phyloP scores from a whole-genome alignment of 2,329 filamentous ascomycete species.

The Orbilia blumenaviensis region DNA sequence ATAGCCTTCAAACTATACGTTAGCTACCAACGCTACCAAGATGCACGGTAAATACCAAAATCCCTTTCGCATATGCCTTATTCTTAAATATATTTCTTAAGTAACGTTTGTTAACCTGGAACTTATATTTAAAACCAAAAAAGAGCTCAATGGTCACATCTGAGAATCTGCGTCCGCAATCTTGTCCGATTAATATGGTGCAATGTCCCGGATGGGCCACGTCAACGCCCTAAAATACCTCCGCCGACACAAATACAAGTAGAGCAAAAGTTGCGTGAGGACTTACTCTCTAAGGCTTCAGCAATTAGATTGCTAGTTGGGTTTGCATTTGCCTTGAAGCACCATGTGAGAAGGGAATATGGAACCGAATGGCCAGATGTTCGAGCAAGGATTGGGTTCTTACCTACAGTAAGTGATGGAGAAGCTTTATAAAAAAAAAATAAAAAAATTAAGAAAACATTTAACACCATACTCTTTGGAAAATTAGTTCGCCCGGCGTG shows the following conservation, averaged over 20 bases:
- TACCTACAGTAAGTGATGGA: conserved; percentile 44
- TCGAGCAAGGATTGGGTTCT: conserved; percentile 43
- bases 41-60: conserved; percentile 32
- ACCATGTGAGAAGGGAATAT: conserved; percentile 49
- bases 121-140: neutral
- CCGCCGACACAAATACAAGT: conserved; percentile 47
- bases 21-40: conserved; percentile 47
- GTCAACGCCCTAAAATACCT: conserved; percentile 6
- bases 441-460: neutral
- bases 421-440: neutral
- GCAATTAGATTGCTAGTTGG: conserved; percentile 49
- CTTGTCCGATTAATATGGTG: conserved; percentile 44
- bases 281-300: conserved; percentile 51
- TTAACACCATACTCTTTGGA: neutral
- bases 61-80: neutral
- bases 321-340: conserved; percentile 52
- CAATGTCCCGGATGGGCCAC: conserved; percentile 47
- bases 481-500: conserved; percentile 43
- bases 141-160: conserved; percentile 44
- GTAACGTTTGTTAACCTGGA: neutral
- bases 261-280: conserved; percentile 50
- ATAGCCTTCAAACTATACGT: conserved; percentile 48
- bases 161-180: conserved; percentile 28
- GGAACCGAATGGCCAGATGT: conserved; percentile 54
- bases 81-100: no score